phyloP scores from a whole-genome alignment of 495 filamentous ascomycete genomes.

The Neurospora africana region DNA sequence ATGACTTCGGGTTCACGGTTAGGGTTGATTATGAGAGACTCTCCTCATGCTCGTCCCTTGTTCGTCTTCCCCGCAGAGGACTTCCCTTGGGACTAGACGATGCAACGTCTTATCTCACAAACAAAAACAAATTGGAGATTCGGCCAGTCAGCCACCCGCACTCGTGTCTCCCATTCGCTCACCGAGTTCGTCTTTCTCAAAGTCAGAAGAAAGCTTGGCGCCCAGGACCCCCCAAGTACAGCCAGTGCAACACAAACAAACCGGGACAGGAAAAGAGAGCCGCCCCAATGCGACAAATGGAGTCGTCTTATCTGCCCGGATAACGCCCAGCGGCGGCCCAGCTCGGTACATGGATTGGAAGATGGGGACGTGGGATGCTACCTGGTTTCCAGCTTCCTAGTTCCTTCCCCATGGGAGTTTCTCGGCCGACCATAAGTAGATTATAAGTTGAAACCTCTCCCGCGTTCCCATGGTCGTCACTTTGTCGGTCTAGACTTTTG shows the following conservation, averaged over 20 bases:
- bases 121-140: not conserved
- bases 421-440: not conserved
- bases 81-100: not conserved
- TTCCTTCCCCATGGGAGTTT: not conserved
- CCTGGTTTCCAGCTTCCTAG: not conserved
- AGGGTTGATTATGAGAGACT: not conserved
- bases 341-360: not conserved
- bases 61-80: not conserved
- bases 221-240: no score
- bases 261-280: not conserved
- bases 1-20: not conserved
- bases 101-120: not conserved
- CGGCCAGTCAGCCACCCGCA: not conserved
- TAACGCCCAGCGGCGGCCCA: not conserved
- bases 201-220: no score
- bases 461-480: not conserved
- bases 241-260: not conserved
- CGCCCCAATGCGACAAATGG: not conserved
- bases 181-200: not conserved
- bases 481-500: not conserved
- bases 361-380: not conserved
- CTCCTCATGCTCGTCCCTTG: not conserved
- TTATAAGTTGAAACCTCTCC: not conserved
- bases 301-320: not conserved
- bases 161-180: not conserved